Percentiles rank a stretch among this genome's conserved stretches.
These are phyloP conservation scores for Aspergillus eucalypticola DNA, from an alignment of 2,329 filamentous ascomycete genomes.

Conservation along the genomic window DNA sequence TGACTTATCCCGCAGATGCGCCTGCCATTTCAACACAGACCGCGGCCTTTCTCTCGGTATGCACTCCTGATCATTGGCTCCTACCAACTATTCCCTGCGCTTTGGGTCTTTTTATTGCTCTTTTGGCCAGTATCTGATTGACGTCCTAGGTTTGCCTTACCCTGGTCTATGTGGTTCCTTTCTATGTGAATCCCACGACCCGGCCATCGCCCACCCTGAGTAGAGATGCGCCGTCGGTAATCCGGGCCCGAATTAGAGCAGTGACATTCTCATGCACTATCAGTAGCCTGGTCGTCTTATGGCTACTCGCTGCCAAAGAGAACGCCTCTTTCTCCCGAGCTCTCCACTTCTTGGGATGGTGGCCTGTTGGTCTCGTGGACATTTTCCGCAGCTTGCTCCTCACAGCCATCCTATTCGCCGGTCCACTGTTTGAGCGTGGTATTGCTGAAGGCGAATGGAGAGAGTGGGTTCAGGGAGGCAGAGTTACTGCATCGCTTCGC, in stretches of 20 bases:
- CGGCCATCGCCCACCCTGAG: constrained; percentile 76
- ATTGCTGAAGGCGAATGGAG: constrained; percentile 71
- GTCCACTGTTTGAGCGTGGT: constrained; percentile 77
- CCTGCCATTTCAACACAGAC: constrained; percentile 39
- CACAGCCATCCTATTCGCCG: constrained; percentile 76
- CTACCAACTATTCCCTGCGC: neutral
- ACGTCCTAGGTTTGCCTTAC: constrained; percentile 70
- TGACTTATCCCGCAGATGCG: constrained; percentile 31
- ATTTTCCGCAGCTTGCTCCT: constrained; percentile 65
- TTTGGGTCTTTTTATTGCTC: neutral
- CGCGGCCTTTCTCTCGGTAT: constrained; percentile 43
- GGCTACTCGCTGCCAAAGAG: constrained; percentile 61
- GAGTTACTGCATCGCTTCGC: constrained; percentile 61
- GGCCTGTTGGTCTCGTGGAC: constrained; percentile 70
- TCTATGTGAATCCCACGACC: constrained; percentile 79
- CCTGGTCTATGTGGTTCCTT: constrained; percentile 83
- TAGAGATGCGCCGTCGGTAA: constrained; percentile 85
- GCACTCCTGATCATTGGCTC: constrained; percentile 20
- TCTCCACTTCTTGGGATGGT: constrained; percentile 74
- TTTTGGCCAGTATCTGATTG: constrained; percentile 5
- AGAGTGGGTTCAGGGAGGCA: constrained; percentile 60
- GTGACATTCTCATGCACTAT: constrained; percentile 73
- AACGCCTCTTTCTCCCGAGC: constrained; percentile 55
- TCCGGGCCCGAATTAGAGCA: constrained; percentile 78
- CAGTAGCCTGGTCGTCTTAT: constrained; percentile 66